Evolutionary conservation across 305 asterid species (phyloP).

Genomic region (Fraxinus dipetala): DNA sequence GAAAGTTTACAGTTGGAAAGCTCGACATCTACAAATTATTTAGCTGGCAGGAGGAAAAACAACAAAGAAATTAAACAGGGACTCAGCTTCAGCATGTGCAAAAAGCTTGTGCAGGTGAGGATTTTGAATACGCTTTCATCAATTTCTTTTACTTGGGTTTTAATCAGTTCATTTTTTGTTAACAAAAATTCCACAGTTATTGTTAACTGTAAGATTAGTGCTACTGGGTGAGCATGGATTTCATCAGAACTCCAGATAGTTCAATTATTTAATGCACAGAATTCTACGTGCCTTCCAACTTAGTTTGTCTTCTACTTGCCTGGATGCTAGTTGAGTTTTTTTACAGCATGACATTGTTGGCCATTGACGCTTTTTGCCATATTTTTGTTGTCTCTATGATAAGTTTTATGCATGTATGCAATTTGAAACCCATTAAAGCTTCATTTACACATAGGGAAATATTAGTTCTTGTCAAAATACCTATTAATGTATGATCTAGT

Average conservation of each 20-base stretch:
- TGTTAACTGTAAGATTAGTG: background rate
- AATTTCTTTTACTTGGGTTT: background rate
- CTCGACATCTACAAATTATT: background rate
- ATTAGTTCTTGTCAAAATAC: background rate
- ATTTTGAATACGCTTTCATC: background rate
- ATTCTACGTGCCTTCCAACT: background rate
- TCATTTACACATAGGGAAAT: background rate
- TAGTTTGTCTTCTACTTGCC: background rate
- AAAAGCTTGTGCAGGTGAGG: constrained; percentile 78
- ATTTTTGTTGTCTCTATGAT: background rate
- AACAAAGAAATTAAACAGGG: background rate
- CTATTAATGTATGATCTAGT: background rate
- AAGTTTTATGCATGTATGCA: background rate
- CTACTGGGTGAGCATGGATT: background rate
- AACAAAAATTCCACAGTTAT: background rate
- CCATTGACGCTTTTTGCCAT: background rate
- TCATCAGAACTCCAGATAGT: background rate
- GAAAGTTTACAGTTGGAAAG: constrained; percentile 37
- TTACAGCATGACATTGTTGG: background rate
- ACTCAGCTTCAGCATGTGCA: constrained; percentile 78
- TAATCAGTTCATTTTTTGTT: background rate
- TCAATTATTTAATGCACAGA: background rate
- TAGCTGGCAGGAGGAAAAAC: background rate
- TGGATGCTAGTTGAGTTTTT: background rate
- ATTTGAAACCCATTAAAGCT: background rate